Evolutionary conservation across 768 basidiomycete genomes (phyloP), one percentile per base, ranked within the genome.

Genomic region (Megacollybia marginata): DNA sequence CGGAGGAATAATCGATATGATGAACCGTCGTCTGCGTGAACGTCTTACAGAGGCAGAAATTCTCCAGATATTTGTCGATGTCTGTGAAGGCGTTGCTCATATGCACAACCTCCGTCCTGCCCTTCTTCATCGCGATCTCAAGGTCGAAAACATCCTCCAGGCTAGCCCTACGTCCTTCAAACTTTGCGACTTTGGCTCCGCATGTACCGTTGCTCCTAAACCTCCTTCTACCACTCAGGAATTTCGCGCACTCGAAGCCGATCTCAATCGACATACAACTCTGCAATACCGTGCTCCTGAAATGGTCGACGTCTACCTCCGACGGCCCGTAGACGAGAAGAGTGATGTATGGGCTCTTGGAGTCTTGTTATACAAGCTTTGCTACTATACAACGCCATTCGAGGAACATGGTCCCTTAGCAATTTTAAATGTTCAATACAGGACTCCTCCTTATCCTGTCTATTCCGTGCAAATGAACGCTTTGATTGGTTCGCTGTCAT

Each of bases 1-100:
- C 44, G 96, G 96, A 35, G 96, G 96, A 33, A 97, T 99, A 56
- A 98, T 99, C 67, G 96, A 99, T 70, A 93, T 98, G 86, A 93
- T 99, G 90, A 99, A 99, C 67, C 83, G 93, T 57, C 82, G 96
- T 47, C 76, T 99, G 43, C 81, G 94, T 48, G 93, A 98, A 68
- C 82, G 96, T 20, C 76, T 98, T 38, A 94, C 92, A 2, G 96
- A 99, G 68, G 78, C 85, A 19, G 96, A 99, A 67, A 97, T 99
- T 59, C 76, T 99, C 48, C 92, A 93, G 65, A 97, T 99, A 60
- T 99, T 99, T 65, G 86, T 90, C 12, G 96, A 98, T 62, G 90
- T 97, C 20, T 96, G 93, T 61, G 96, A 99, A 64, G 95, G 91
- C 33, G 88, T 98, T 18, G 94, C 92, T 5, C 87, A 81, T 53